Base-by-base conservation (phyloP, 768 basidiomycete species). In the Trametes coccinea region DNA sequence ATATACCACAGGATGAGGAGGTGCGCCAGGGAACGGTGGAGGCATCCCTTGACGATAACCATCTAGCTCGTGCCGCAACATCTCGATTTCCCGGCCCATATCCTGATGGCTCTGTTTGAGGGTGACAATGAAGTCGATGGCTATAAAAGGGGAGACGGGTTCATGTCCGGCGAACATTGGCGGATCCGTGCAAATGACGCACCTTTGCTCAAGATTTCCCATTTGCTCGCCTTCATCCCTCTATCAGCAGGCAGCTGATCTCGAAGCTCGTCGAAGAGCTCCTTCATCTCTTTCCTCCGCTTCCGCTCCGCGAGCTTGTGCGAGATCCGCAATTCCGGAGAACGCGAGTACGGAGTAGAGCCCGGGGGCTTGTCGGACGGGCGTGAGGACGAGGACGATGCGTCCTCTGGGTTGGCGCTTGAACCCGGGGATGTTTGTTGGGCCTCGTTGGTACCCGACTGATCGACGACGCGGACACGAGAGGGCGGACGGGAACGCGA, bases 141-240 rank as follows among this genome's bases (percentile, higher is more conserved):
- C 94, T 90, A 63, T 49, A 59, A 7, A 45, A 41, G 46, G 46
- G 56, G 11, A 37, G 6, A 11, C 2, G 34, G 11, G 34, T 37
- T 37, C 62, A 22, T 63, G 55, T 22, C 17, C 40, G 31, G 57
- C 37, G 44, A 62, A 33, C 13, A 16, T 40, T 53, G 47, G 41
- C 46, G 29, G 47, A 9, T 44, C 48, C 58, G 5, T 29, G 22
- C 30, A 17, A n/a, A 16, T n/a, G 43, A 50, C 82, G 65, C 66
- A 92, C 95, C 92, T 87, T 97, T 96, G 76, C 89, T 95, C 37
- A 99, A 77, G 63, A 98, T 98, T 78, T 99, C 97, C 97, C 96
- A 98, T 77, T 99, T 99, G 77, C 92, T 95, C 17, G 93, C 90
- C 72, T 98, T 98, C 87, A 95, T 92, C 45, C 90, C 94, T 54